Conservation (phyloP, 495 filamentous ascomycete species). For the Podospora comata region DNA sequence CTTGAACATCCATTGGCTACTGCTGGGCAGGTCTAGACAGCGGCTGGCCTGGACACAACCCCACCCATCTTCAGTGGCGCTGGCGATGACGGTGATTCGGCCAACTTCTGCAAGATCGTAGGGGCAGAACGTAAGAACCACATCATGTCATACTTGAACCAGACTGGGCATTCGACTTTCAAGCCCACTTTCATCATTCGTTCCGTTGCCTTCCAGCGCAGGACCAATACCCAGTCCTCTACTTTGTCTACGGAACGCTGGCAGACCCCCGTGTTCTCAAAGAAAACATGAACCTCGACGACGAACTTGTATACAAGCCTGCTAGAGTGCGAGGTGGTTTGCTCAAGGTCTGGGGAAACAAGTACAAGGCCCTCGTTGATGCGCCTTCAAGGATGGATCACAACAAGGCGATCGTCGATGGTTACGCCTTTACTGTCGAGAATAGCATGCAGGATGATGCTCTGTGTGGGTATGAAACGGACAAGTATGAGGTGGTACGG, state of each 20-base stretch:
- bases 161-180: constrained; percentile 12
- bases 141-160: constrained; percentile 2
- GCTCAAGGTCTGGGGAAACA: constrained; percentile 37
- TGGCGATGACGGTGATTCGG: constrained; percentile 12
- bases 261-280: constrained; percentile 28
- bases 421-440: constrained; percentile 38
- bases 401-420: constrained; percentile 22
- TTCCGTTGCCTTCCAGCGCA: constrained; percentile 29
- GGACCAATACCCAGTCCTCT: constrained; percentile 44
- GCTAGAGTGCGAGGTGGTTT: constrained; percentile 32
- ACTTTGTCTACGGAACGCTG: constrained; percentile 44
- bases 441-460: constrained; percentile 38
- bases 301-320: constrained; percentile 13
- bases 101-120: constrained; percentile 16
- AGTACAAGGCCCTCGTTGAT: constrained; percentile 44
- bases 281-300: constrained; percentile 19
- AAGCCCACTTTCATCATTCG: constrained; percentile 34
- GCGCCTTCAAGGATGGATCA: constrained; percentile 11
- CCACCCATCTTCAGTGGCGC: background rate
- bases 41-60: background rate
- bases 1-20: constrained; percentile 13
- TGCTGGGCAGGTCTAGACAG: constrained; percentile 7
- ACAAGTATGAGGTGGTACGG: constrained; percentile 43
- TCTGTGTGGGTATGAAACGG: constrained; percentile 39
- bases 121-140: constrained; percentile 1